A percentile compares a stretch with the other conserved stretches of the same genome.
Conservation (phyloP, 164 flowering plant species). For the Amborella trichopoda region DNA sequence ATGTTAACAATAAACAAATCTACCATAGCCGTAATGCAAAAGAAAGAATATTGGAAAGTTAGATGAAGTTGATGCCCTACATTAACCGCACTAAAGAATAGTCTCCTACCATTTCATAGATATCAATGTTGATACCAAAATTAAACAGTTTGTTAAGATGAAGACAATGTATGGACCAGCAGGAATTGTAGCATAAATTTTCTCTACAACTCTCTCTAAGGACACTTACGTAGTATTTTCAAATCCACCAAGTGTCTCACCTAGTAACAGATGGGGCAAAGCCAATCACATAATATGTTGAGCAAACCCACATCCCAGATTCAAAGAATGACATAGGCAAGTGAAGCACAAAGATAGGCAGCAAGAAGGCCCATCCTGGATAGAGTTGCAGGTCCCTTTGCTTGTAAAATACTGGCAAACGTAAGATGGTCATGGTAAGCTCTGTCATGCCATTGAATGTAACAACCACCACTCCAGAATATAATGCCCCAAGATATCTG, state of each 20-base stretch:
- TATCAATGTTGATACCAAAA: background rate
- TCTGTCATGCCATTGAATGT: slow-evolving; percentile 37
- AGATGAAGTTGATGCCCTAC: background rate
- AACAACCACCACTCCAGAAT: slow-evolving; percentile 19
- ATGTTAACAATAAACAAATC: background rate
- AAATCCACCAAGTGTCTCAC: slow-evolving; percentile 6
- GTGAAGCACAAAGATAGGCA: slow-evolving; percentile 46
- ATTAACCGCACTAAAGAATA: background rate
- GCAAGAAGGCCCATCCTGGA: slow-evolving; percentile 47
- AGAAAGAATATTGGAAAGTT: background rate
- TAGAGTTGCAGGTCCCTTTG: slow-evolving; percentile 32
- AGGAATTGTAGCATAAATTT: background rate
- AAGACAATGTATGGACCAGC: background rate
- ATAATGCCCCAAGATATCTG: slow-evolving; percentile 23
- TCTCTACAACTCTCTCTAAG: background rate
- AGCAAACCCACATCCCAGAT: slow-evolving; percentile 30
- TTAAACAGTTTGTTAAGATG: background rate
- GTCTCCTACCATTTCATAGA: background rate
- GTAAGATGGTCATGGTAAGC: slow-evolving; percentile 16
- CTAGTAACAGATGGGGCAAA: slow-evolving; percentile 47
- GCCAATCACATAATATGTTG: slow-evolving; percentile 51
- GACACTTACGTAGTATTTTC: background rate
- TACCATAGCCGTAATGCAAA: background rate
- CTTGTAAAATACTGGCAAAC: slow-evolving; percentile 33
- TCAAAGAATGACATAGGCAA: slow-evolving; percentile 47